A percentile compares a stretch with the other conserved stretches of the same genome.
Evolutionary conservation across 805 yeast species (phyloP).

Genomic region (Yarrowia phangngaensis): DNA sequence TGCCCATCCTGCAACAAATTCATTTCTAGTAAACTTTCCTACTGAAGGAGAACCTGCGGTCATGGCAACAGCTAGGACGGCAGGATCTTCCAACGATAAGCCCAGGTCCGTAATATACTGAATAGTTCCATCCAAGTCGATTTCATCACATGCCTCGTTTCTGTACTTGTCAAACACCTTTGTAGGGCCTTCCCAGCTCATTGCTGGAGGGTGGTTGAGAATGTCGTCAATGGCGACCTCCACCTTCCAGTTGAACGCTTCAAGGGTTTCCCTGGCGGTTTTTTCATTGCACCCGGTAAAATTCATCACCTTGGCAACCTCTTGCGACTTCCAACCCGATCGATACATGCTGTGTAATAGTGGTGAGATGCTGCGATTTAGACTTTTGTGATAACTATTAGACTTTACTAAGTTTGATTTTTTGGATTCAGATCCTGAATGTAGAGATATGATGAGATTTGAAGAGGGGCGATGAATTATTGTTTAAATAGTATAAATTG

Average conservation of each 20-base stretch:
- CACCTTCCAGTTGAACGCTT: slow-evolving; percentile 37
- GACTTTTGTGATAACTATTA: slow-evolving; percentile 3
- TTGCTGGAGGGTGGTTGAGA: slow-evolving; percentile 13
- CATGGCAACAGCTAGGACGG: slow-evolving; percentile 66
- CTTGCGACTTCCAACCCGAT: slow-evolving; percentile 28
- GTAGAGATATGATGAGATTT: no score
- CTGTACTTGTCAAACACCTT: slow-evolving; percentile 33
- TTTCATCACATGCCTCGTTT: slow-evolving; percentile 40
- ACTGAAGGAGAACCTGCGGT: slow-evolving; percentile 61
- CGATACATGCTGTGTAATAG: slow-evolving; percentile 8
- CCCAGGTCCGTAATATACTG: slow-evolving; percentile 62
- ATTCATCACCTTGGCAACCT: slow-evolving; percentile 27
- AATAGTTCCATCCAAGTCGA: slow-evolving; percentile 78
- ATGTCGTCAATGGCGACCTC: slow-evolving; percentile 34
- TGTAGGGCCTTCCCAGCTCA: slow-evolving; percentile 24
- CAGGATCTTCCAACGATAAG: slow-evolving; percentile 69
- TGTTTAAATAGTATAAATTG: no score
- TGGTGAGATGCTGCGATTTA: background rate
- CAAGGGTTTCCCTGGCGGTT: slow-evolving; percentile 29
- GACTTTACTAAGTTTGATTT: background rate
- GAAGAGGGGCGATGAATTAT: no score
- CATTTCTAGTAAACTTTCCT: slow-evolving; percentile 54
- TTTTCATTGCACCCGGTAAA: slow-evolving; percentile 29
- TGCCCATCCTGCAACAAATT: slow-evolving; percentile 60
- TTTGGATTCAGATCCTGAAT: no score